Evolutionary conservation across 768 basidiomycete genomes (phyloP).

Genomic region (Mycena olivaceomarginata): DNA sequence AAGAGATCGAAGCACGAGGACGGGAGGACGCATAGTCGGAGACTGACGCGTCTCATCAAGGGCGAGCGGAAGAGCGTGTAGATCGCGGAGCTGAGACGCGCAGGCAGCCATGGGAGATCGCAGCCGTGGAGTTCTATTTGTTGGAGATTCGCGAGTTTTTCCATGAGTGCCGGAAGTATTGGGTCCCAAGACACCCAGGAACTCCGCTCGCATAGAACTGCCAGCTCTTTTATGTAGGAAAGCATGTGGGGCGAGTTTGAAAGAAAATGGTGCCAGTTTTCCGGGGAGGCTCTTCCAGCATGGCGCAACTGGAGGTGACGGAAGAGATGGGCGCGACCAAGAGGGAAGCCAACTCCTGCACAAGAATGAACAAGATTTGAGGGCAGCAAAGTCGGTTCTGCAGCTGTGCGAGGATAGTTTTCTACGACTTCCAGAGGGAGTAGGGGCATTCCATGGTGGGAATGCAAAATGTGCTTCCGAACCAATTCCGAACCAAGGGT

Average conservation of each 20-base stretch:
- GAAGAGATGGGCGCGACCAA: constrained; percentile 31
- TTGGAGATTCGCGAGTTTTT: constrained; percentile 20
- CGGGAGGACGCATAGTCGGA: constrained; percentile 33
- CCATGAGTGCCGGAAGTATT: constrained; percentile 29
- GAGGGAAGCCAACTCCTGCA: constrained; percentile 31
- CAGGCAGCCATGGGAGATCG: constrained; percentile 35
- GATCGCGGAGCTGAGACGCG: constrained; percentile 28
- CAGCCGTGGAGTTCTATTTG: constrained; percentile 34
- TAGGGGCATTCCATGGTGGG: constrained; percentile 35
- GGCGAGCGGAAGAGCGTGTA: constrained; percentile 33
- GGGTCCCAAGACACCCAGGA: constrained; percentile 40
- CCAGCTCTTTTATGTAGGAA: constrained; percentile 23
- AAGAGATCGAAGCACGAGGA: constrained; percentile 32
- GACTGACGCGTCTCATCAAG: constrained; percentile 30
- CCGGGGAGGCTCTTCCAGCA: constrained; percentile 24
- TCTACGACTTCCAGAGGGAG: constrained; percentile 35
- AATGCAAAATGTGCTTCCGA: too few species aligned
- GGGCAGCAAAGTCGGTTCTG: constrained; percentile 1
- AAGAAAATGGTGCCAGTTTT: constrained; percentile 26
- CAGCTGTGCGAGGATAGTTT: constrained; percentile 22
- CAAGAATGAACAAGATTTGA: constrained; percentile 26
- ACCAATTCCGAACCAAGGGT: too few species aligned
- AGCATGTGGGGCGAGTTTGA: constrained; percentile 6
- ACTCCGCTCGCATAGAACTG: constrained; percentile 36
- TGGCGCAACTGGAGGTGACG: constrained; percentile 27